Conservation (phyloP, 352 stramenopile genomes). For the Thraustochytrium aureum region DNA sequence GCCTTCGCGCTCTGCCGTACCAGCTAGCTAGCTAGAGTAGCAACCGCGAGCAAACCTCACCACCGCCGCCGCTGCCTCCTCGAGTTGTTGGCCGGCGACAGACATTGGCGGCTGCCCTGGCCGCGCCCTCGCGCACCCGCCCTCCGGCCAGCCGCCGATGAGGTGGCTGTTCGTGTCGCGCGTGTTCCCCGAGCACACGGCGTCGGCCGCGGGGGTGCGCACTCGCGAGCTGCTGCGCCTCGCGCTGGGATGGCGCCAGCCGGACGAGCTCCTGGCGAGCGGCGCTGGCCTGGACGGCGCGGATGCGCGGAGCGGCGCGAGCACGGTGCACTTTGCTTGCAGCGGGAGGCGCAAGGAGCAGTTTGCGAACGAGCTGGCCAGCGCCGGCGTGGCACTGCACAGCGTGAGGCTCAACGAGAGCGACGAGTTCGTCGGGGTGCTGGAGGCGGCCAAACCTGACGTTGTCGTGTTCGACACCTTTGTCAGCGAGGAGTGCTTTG, state of each 20-base stretch:
- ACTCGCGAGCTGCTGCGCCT: conserved; percentile 63
- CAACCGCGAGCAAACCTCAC: too few species aligned
- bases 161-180: conserved; percentile 52
- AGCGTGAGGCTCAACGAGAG: conserved; percentile 59
- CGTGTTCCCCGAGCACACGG: conserved; percentile 75
- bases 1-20: too few species aligned
- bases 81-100: too few species aligned
- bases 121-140: too few species aligned
- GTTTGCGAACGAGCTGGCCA: conserved; percentile 49
- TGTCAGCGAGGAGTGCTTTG: conserved; percentile 65
- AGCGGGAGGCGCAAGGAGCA: conserved; percentile 55
- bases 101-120: too few species aligned
- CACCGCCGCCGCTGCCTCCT: too few species aligned
- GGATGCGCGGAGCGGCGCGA: not conserved
- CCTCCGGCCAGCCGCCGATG: too few species aligned
- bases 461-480: conserved; percentile 65
- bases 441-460: conserved; percentile 53
- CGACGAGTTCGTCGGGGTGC: conserved; percentile 56
- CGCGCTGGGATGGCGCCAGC: conserved; percentile 45
- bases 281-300: not conserved
- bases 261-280: not conserved
- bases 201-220: conserved; percentile 76
- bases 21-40: too few species aligned
- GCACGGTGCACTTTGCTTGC: not conserved
- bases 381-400: conserved; percentile 52